These are phyloP conservation scores for Fraxinus platypoda DNA, from an alignment of 305 asterid species.

Conservation along the genomic window DNA sequence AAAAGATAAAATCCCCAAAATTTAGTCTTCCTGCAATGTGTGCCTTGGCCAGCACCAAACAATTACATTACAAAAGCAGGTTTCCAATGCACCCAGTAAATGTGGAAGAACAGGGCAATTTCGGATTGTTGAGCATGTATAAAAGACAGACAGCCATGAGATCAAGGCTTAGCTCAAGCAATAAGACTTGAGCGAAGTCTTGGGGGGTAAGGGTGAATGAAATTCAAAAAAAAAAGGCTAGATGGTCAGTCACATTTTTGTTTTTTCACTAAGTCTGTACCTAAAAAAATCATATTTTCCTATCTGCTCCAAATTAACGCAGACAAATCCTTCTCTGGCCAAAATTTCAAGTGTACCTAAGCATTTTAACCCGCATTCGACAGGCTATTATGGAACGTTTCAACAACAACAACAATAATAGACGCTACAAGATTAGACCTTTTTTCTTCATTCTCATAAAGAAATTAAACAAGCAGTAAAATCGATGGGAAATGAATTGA, in stretches of 20 bases:
- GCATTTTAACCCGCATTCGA: background rate
- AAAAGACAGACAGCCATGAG: background rate
- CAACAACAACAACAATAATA: background rate
- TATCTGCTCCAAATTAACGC: background rate
- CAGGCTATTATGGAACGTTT: background rate
- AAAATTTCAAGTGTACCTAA: background rate
- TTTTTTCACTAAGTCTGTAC: background rate
- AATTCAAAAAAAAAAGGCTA: background rate
- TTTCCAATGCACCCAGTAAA: background rate
- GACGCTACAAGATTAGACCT: background rate
- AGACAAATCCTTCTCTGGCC: background rate
- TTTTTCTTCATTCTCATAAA: background rate
- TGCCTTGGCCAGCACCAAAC: background rate
- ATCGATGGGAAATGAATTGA: background rate
- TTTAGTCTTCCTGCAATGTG: background rate
- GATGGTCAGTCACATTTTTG: background rate
- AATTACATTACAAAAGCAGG: background rate
- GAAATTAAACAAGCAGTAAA: background rate
- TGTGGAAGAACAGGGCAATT: background rate
- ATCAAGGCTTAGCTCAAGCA: background rate
- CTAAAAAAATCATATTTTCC: background rate
- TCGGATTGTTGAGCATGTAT: background rate
- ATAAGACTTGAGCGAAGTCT: background rate
- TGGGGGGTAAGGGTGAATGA: background rate
- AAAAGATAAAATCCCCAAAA: background rate